These are phyloP conservation scores for Alternaria longipes DNA, from an alignment of 2,329 filamentous ascomycete genomes.

Conservation along the genomic window DNA sequence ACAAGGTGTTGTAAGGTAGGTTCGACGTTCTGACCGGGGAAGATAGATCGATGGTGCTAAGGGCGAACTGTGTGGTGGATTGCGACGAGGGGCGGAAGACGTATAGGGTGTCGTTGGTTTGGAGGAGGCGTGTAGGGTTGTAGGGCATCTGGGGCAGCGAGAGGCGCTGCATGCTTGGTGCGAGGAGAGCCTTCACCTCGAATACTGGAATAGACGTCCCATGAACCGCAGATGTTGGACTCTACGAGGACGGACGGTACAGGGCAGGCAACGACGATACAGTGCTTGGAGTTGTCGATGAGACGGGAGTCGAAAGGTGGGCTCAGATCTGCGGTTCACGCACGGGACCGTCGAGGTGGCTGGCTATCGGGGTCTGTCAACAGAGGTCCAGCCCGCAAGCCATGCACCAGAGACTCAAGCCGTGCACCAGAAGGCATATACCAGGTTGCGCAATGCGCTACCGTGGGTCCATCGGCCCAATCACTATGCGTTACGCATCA, in stretches of 20 bases:
- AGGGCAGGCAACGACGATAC: conserved; percentile 11
- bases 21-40: conserved; percentile 61
- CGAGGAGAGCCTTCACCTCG: conserved; percentile 37
- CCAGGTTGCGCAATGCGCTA: conserved; percentile 33
- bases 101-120: conserved; percentile 69
- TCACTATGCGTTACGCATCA: background rate
- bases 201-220: conserved; percentile 22
- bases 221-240: conserved; percentile 26
- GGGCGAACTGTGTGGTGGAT: conserved; percentile 59
- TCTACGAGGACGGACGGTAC: background rate
- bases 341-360: conserved; percentile 40
- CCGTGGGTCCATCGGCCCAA: conserved; percentile 21
- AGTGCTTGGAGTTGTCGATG: conserved; percentile 1
- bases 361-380: conserved; percentile 46
- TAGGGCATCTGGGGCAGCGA: conserved; percentile 70
- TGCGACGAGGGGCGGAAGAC: conserved; percentile 68
- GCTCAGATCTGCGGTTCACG: conserved; percentile 46
- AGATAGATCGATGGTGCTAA: conserved; percentile 74
- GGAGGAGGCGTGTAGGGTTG: conserved; percentile 77
- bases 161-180: conserved; percentile 6
- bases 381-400: conserved; percentile 40
- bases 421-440: background rate
- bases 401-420: background rate
- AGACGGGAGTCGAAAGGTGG: conserved; percentile 26
- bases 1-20: conserved; percentile 58